phyloP scores from a whole-genome alignment of 257 asterid genomes.

The Anisodus acutangulus region DNA sequence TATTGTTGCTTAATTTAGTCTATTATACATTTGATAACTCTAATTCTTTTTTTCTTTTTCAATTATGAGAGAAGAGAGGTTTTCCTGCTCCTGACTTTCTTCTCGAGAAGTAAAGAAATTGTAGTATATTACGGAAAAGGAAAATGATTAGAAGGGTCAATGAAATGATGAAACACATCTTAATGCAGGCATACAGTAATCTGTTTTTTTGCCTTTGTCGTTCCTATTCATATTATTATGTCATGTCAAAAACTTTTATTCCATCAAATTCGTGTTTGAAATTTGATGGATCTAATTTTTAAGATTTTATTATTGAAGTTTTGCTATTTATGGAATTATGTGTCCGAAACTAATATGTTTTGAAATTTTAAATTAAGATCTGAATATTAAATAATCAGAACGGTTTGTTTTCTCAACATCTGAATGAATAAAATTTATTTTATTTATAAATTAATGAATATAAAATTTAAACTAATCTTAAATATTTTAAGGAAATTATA shows the following conservation, averaged over 20 bases:
- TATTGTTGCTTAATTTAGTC: neutral
- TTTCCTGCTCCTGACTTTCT: constrained; percentile 12
- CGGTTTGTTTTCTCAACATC: no score
- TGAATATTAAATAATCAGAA: no score
- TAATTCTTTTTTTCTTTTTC: neutral
- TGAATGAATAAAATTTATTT: no score
- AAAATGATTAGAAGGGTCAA: constrained; percentile 29
- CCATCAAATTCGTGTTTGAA: no score
- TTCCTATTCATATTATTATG: neutral
- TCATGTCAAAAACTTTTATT: neutral
- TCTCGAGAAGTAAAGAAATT: neutral
- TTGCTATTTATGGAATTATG: no score
- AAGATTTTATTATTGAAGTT: no score
- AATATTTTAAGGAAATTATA: no score
- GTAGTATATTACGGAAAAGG: neutral
- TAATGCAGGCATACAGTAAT: neutral
- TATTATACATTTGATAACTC: neutral
- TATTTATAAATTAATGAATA: no score
- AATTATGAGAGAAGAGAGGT: neutral
- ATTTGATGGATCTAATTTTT: no score
- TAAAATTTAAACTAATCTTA: no score
- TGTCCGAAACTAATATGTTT: no score
- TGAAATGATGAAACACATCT: constrained; percentile 16
- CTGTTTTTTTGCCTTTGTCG: constrained; percentile 8
- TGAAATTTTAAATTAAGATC: no score